Conservation (phyloP, 176 grass and related monocot species). For the Bonia amplexicaulis region DNA sequence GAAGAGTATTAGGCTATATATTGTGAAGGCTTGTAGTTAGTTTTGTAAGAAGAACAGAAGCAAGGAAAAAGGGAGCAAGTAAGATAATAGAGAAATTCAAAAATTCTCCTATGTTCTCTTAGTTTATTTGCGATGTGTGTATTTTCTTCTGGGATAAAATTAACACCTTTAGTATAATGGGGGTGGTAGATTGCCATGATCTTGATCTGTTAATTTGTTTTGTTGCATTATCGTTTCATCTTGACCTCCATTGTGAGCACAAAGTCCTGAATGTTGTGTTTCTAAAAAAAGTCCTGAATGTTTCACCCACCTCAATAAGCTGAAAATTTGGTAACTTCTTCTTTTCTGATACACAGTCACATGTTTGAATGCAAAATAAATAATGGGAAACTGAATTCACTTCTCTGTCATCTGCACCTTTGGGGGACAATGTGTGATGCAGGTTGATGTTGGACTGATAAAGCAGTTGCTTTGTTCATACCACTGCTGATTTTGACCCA, state of each 20-base stretch:
- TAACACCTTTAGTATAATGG: neutral
- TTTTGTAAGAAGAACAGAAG: too few species aligned
- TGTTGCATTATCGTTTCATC: neutral
- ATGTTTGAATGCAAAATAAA: neutral
- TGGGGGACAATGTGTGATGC: neutral
- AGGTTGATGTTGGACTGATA: neutral
- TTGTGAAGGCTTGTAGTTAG: too few species aligned
- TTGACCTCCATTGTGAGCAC: neutral
- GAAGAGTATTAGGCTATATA: too few species aligned
- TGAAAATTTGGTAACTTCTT: neutral
- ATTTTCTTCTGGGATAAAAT: too few species aligned
- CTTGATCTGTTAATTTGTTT: neutral
- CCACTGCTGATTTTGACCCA: neutral
- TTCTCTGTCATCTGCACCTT: conserved; percentile 1
- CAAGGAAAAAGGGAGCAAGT: too few species aligned
- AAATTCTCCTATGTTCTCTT: too few species aligned
- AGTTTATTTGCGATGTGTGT: too few species aligned
- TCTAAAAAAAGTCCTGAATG: neutral
- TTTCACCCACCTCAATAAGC: neutral
- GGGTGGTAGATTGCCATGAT: neutral
- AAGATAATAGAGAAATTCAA: too few species aligned
- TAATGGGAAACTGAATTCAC: neutral
- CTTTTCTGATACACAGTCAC: neutral
- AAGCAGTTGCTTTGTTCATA: neutral
- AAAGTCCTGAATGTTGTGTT: neutral